Conservation (phyloP, 1,139 yeast species). For the Candida neerlandica region DNA sequence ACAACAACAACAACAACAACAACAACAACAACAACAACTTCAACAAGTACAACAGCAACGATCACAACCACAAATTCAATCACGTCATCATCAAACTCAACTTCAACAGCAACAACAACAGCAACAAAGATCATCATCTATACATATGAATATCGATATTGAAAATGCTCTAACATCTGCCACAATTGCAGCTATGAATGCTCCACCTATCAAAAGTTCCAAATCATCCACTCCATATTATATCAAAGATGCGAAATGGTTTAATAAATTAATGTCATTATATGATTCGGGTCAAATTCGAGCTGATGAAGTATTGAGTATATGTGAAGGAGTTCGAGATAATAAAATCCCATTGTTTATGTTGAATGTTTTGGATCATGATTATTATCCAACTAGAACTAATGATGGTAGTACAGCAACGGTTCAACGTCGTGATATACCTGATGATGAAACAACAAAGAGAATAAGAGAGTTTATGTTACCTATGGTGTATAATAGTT, state of each 20-base stretch:
- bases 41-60: conserved; percentile 4
- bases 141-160: conserved; percentile 22
- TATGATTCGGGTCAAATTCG: conserved; percentile 33
- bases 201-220: conserved; percentile 34
- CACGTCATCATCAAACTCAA: background rate
- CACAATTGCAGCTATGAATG: conserved; percentile 38
- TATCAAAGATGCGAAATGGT: conserved; percentile 46
- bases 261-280: conserved; percentile 34
- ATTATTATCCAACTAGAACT: conserved; percentile 29
- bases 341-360: conserved; percentile 42
- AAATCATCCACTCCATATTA: conserved; percentile 31
- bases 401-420: background rate
- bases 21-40: background rate
- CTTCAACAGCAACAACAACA: conserved; percentile 1
- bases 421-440: conserved; percentile 19
- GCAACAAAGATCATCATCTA: conserved; percentile 13
- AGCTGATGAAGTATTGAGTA: conserved; percentile 36
- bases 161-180: conserved; percentile 36
- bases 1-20: background rate
- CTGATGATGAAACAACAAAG: conserved; percentile 38
- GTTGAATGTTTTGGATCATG: conserved; percentile 42
- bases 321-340: conserved; percentile 44
- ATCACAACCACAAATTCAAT: background rate
- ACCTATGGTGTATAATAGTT: conserved; percentile 33
- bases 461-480: conserved; percentile 40